These are phyloP conservation scores for Iris pallida DNA, from an alignment of 116 monocot genomes.

Conservation along the genomic window DNA sequence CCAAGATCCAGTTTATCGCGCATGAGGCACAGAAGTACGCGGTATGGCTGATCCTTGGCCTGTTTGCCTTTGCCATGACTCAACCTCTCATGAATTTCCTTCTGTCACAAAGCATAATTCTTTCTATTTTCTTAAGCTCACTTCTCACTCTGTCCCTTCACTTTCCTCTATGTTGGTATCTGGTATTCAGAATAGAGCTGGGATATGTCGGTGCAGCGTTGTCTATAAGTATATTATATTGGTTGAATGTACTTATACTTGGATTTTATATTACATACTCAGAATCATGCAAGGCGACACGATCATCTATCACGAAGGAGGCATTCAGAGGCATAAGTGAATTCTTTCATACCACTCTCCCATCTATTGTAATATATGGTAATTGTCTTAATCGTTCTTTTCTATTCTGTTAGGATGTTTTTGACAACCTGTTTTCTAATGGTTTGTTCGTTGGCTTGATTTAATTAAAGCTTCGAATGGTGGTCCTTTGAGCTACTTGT, in stretches of 20 bases:
- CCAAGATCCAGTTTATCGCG: constrained; percentile 67
- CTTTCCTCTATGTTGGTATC: constrained; percentile 64
- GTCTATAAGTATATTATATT: constrained; percentile 59
- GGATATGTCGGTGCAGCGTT: constrained; percentile 63
- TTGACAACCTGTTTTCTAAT: background rate
- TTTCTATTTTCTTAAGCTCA: constrained; percentile 59
- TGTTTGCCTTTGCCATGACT: constrained; percentile 43
- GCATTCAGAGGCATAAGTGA: constrained; percentile 38
- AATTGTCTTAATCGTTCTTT: background rate
- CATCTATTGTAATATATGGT: constrained; percentile 70
- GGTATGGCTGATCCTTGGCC: constrained; percentile 62
- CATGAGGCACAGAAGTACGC: constrained; percentile 57
- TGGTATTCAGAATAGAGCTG: constrained; percentile 54
- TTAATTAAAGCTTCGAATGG: constrained; percentile 42
- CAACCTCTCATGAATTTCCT: constrained; percentile 77
- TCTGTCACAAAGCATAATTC: constrained; percentile 65
- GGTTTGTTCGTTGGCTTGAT: background rate
- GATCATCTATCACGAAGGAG: constrained; percentile 42
- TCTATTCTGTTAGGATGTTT: background rate
- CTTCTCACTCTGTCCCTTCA: constrained; percentile 46
- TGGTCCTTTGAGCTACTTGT: constrained; percentile 53
- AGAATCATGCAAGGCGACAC: constrained; percentile 46
- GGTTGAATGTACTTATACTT: constrained; percentile 56
- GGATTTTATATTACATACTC: constrained; percentile 59
- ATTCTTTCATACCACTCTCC: constrained; percentile 57